phyloP scores from a whole-genome alignment of 2,329 filamentous ascomycete species.

The Penicillium paneum region DNA sequence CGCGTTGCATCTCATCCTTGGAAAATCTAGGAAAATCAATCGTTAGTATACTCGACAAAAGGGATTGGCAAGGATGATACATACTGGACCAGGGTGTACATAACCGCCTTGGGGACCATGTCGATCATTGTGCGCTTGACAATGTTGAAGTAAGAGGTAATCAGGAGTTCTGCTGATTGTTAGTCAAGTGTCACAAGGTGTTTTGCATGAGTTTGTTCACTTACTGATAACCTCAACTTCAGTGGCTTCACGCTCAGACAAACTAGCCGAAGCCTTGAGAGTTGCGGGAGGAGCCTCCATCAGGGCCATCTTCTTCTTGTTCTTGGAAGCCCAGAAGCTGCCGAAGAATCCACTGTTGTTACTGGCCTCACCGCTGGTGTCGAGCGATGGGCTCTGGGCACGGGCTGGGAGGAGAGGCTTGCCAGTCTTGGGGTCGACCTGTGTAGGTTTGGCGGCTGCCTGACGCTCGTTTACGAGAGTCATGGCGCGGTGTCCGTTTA shows the following conservation, averaged over 20 bases:
- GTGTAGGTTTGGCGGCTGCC: conserved; percentile 78
- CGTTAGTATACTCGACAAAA: conserved; percentile 9
- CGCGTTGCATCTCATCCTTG: conserved; percentile 97
- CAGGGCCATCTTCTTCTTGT: conserved; percentile 99
- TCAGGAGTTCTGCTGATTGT: conserved; percentile 70
- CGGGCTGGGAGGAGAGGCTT: conserved; percentile 87
- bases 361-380: conserved; percentile 51
- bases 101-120: conserved; percentile 99
- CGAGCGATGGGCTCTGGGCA: conserved; percentile 71
- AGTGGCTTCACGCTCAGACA: conserved; percentile 90
- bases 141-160: conserved; percentile 97
- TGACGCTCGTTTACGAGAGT: conserved; percentile 90
- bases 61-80: conserved; percentile 38
- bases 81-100: conserved; percentile 93
- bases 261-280: conserved; percentile 87
- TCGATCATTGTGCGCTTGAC: conserved; percentile 98
- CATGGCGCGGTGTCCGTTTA: conserved; percentile 96
- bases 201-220: conserved; percentile 36
- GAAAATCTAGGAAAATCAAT: conserved; percentile 61
- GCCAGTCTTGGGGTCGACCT: conserved; percentile 97
- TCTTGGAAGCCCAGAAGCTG: conserved; percentile 98
- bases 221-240: conserved; percentile 98
- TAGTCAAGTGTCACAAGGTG: conserved; percentile 4
- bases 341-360: conserved; percentile 87
- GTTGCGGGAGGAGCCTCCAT: conserved; percentile 94